Evolutionary conservation across 352 stramenopile genomes (phyloP).

Genomic region (Pilasporangium apinafurcum): DNA sequence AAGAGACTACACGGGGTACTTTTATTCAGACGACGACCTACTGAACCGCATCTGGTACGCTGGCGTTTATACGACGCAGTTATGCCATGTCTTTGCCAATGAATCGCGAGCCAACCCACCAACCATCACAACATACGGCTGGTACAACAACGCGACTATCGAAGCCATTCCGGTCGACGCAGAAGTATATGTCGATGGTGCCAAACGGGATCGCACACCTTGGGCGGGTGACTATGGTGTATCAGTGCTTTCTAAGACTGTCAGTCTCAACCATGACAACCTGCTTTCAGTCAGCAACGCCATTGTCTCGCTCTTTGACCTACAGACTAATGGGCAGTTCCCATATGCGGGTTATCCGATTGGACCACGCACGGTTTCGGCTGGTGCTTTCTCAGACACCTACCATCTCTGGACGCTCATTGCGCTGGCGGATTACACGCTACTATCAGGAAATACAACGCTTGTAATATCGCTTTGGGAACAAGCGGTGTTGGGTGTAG

Average conservation of each 20-base stretch:
- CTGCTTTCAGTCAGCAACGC: slow-evolving; percentile 17
- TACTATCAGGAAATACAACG: slow-evolving; percentile 11
- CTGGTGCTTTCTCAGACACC: slow-evolving; percentile 21
- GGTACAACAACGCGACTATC: slow-evolving; percentile 28
- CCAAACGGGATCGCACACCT: slow-evolving; percentile 26
- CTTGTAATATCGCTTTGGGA: slow-evolving; percentile 13
- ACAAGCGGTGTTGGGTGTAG: slow-evolving; percentile 17
- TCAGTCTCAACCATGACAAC: slow-evolving; percentile 24
- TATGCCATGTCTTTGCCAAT: slow-evolving; percentile 24
- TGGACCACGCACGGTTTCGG: slow-evolving; percentile 9
- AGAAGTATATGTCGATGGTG: slow-evolving; percentile 28
- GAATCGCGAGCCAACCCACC: slow-evolving; percentile 22
- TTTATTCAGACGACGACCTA: slow-evolving; percentile 30
- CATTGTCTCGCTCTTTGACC: slow-evolving; percentile 16
- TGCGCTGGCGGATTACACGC: slow-evolving; percentile 20
- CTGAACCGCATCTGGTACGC: slow-evolving; percentile 36
- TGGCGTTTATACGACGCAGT: slow-evolving; percentile 27
- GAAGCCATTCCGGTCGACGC: slow-evolving; percentile 11
- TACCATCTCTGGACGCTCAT: slow-evolving; percentile 40
- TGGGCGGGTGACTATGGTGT: slow-evolving; percentile 28
- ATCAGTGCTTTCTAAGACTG: slow-evolving; percentile 16
- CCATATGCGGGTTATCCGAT: slow-evolving; percentile 22
- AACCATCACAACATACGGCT: slow-evolving; percentile 23
- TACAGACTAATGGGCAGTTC: slow-evolving; percentile 25
- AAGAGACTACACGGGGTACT: slow-evolving; percentile 29